Conservation (phyloP, 495 filamentous ascomycete genomes). For the Amorphotheca resinae region DNA sequence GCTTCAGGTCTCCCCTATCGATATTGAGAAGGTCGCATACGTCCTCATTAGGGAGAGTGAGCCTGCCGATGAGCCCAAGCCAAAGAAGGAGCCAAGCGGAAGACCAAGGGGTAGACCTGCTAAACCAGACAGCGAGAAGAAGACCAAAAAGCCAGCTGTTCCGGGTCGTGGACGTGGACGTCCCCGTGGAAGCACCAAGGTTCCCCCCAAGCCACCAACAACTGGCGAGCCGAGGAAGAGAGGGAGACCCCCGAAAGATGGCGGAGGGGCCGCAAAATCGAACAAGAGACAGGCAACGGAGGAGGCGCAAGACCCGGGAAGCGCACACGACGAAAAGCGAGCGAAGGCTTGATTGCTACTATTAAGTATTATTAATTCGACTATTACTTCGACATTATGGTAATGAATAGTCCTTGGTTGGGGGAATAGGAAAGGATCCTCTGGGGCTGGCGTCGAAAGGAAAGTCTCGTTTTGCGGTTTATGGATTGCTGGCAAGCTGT, state of each 20-base stretch:
- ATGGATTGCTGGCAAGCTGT: background rate
- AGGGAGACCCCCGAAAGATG: background rate
- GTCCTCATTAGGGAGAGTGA: conserved; percentile 36
- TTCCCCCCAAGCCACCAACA: conserved; percentile 2
- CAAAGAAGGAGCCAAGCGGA: conserved; percentile 11
- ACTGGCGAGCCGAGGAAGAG: conserved; percentile 5
- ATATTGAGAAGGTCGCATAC: conserved; percentile 59
- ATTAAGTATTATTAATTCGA: too few relatives aligned
- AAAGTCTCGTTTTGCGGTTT: background rate
- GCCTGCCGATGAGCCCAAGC: conserved; percentile 10
- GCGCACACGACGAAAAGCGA: conserved; percentile 6
- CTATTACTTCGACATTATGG: too few relatives aligned
- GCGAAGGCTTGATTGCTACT: conserved; percentile 7
- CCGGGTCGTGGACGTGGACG: conserved; percentile 12
- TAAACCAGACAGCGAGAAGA: conserved; percentile 16
- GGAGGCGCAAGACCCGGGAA: background rate
- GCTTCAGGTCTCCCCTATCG: conserved; percentile 40
- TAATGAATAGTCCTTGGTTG: too few relatives aligned
- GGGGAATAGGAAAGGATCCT: too few relatives aligned
- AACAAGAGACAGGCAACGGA: background rate
- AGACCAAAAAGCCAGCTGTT: conserved; percentile 10
- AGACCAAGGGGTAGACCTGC: conserved; percentile 12
- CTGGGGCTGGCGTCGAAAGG: background rate
- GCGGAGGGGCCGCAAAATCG: conserved; percentile 3
- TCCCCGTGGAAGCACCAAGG: conserved; percentile 1